Percentiles rank a stretch among this genome's conserved stretches.
Evolutionary conservation across 768 basidiomycete species (phyloP).

Genomic region (Leccinum ochraceum): DNA sequence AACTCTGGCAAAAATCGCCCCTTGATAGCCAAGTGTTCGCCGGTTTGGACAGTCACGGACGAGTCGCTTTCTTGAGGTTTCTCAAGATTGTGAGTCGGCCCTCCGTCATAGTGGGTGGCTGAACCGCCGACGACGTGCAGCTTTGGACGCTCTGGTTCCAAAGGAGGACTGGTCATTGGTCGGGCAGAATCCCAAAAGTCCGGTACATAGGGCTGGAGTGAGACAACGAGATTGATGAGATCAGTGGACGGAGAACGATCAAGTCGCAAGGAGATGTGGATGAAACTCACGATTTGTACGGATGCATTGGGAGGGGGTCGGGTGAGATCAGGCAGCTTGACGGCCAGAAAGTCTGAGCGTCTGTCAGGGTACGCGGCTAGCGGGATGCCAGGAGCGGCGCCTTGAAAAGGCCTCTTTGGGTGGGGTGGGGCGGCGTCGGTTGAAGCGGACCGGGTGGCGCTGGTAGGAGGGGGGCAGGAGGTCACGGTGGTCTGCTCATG

Average conservation of each 20-base stretch:
- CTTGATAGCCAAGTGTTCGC: slow-evolving; percentile 17
- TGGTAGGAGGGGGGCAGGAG: slow-evolving; percentile 8
- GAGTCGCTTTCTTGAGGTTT: slow-evolving; percentile 15
- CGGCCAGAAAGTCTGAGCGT: slow-evolving; percentile 41
- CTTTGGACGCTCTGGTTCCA: slow-evolving; percentile 40
- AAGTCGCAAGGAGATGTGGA: slow-evolving; percentile 7
- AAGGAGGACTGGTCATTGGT: slow-evolving; percentile 32
- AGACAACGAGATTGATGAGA: slow-evolving; percentile 4
- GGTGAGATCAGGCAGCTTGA: slow-evolving; percentile 59
- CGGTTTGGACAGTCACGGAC: slow-evolving; percentile 3
- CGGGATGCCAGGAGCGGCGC: slow-evolving; percentile 46
- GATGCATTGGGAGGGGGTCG: slow-evolving; percentile 42
- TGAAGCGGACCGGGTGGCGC: slow-evolving; percentile 29
- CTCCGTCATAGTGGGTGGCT: slow-evolving; percentile 47
- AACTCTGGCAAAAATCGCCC: slow-evolving; percentile 36
- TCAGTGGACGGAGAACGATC: slow-evolving; percentile 4
- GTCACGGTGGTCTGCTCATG: slow-evolving; percentile 40
- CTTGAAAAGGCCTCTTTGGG: slow-evolving; percentile 29
- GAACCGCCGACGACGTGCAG: slow-evolving; percentile 51
- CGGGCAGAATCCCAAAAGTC: slow-evolving; percentile 61
- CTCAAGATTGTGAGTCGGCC: slow-evolving; percentile 46
- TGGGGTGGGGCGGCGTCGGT: slow-evolving; percentile 10
- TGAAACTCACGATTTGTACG: slow-evolving; percentile 57
- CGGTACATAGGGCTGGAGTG: slow-evolving; percentile 53
- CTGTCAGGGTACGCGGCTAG: slow-evolving; percentile 29